These are phyloP conservation scores for Populus davidiana DNA, from an alignment of 345 rosid species.

Conservation along the genomic window DNA sequence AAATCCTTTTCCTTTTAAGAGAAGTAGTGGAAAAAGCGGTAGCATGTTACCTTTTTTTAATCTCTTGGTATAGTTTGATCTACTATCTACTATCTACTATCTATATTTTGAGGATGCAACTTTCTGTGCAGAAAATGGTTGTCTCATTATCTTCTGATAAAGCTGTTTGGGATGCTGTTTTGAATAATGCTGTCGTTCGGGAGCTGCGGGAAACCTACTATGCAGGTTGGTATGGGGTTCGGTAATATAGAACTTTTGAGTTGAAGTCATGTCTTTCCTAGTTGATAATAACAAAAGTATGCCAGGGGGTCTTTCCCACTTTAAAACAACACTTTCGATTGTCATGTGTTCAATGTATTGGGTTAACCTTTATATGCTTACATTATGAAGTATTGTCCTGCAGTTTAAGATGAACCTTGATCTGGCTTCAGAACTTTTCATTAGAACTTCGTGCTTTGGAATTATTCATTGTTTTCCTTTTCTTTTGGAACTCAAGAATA, in stretches of 20 bases:
- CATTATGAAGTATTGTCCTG: neutral
- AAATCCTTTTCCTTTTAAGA: neutral
- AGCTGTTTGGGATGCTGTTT: constrained; percentile 88
- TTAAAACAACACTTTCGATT: neutral
- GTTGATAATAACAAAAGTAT: neutral
- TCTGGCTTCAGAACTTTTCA: neutral
- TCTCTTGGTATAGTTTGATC: neutral
- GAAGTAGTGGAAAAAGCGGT: neutral
- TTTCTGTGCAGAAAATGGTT: constrained; percentile 65
- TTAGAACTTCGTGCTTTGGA: neutral
- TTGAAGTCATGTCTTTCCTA: neutral
- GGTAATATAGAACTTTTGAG: neutral
- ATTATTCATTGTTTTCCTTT: neutral
- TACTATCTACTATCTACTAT: neutral
- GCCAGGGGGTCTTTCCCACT: neutral
- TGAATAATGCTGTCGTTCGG: constrained; percentile 67
- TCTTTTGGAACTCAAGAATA: neutral
- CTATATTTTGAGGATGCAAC: neutral
- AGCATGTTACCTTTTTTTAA: neutral
- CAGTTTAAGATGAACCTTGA: neutral
- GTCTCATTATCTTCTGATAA: constrained; percentile 70
- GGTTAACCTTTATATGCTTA: neutral
- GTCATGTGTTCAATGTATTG: neutral
- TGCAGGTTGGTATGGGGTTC: constrained; percentile 42
- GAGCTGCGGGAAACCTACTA: constrained; percentile 58